phyloP scores from a whole-genome alignment of 2,329 filamentous ascomycete genomes.

The Calonectria henricotiae region DNA sequence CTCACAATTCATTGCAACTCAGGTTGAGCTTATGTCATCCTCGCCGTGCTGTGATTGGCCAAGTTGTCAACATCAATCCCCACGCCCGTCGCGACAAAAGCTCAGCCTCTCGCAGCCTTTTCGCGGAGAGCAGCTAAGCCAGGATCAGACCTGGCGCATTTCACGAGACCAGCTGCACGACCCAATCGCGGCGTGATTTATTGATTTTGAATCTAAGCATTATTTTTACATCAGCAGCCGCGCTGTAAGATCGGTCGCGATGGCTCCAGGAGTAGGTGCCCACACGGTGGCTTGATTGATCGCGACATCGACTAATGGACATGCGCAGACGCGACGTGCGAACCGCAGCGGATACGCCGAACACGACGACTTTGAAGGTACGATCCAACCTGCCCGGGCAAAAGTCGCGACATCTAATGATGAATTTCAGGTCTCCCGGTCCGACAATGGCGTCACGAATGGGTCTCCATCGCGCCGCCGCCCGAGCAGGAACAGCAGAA shows the following conservation, averaged over 20 bases:
- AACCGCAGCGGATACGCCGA: constrained; percentile 72
- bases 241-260: constrained; percentile 46
- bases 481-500: constrained; percentile 75
- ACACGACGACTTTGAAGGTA: constrained; percentile 76
- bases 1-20: not conserved
- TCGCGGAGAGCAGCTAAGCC: constrained; percentile 41
- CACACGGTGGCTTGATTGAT: constrained; percentile 22
- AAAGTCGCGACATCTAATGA: constrained; percentile 43
- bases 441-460: constrained; percentile 88
- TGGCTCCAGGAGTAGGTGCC: constrained; percentile 62
- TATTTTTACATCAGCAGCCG: constrained; percentile 19
- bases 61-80: constrained; percentile 33
- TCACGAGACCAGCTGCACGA: constrained; percentile 33
- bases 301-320: constrained; percentile 45
- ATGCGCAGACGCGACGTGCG: constrained; percentile 69
- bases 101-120: constrained; percentile 48
- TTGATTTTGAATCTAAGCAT: constrained; percentile 1
- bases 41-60: constrained; percentile 46
- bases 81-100: constrained; percentile 47
- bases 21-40: constrained; percentile 49
- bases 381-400: constrained; percentile 28
- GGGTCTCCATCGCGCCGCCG: constrained; percentile 78
- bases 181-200: constrained; percentile 28
- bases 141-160: constrained; percentile 35
- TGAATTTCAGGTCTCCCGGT: constrained; percentile 82